These are phyloP conservation scores for Escovopsis sp. DNA, from an alignment of 2,329 filamentous ascomycete genomes.

Conservation along the genomic window DNA sequence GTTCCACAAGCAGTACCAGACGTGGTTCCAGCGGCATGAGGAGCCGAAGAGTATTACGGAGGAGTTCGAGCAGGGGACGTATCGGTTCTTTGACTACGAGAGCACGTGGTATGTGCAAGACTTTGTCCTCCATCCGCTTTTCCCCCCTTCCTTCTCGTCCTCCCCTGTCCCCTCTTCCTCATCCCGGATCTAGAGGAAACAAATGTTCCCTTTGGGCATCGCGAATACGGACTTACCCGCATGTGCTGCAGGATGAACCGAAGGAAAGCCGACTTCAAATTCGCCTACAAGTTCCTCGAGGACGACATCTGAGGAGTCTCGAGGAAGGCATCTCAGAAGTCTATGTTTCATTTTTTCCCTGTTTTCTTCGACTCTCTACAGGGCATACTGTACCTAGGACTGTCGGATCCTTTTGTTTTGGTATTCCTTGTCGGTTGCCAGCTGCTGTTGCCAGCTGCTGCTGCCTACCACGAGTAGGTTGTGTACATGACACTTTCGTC, in stretches of 20 bases:
- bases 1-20: slow-evolving; percentile 99
- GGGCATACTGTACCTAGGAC: too few species aligned
- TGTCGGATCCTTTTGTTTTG: too few species aligned
- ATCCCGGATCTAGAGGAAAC: too few species aligned
- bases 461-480: too few species aligned
- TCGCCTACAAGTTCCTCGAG: slow-evolving; percentile 93
- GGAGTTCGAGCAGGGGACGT: slow-evolving; percentile 96
- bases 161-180: neutral
- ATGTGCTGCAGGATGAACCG: slow-evolving; percentile 74
- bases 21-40: slow-evolving; percentile 97
- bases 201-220: neutral
- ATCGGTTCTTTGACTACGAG: slow-evolving; percentile 98
- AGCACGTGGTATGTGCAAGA: slow-evolving; percentile 92
- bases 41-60: slow-evolving; percentile 98
- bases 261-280: slow-evolving; percentile 94
- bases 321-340: too few species aligned
- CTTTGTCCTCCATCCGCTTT: neutral
- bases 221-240: too few species aligned
- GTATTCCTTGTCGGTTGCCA: too few species aligned
- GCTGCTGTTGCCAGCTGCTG: too few species aligned
- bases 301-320: slow-evolving; percentile 52
- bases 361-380: too few species aligned
- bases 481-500: too few species aligned
- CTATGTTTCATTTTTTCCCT: slow-evolving; percentile 3
- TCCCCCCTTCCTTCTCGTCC: neutral